Base-by-base conservation (phyloP, 2,329 filamentous ascomycete species). In the Claviceps sp. region DNA sequence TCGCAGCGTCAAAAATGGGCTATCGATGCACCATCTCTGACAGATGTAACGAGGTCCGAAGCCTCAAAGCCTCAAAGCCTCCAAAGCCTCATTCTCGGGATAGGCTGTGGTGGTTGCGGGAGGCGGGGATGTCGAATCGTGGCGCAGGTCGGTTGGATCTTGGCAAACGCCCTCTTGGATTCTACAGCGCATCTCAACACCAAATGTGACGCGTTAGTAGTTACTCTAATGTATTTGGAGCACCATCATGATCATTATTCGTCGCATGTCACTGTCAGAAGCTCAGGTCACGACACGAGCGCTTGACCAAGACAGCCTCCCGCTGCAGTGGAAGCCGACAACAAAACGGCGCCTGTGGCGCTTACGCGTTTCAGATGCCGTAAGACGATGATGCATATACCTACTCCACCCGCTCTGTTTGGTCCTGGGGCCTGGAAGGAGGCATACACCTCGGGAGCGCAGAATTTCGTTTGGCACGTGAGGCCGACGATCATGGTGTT, bases 121-220 rank as follows among this genome's bases (percentile, higher is more conserved):
- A n/a, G 43, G 3, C 19, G 22, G 14, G 43, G 6, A n/a, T 10
- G 16, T 45, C 24, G 48, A 43, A 52, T 52, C 48, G 50, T 51
- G 50, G 52, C 48, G 50, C 30, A 10, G n/a, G 13, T 47, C 40
- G 43, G 47, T 43, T 52, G 47, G 44, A 42, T 44, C 47, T 54
- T 49, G 50, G 48, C 47, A 39, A 37, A 48, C 24, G 16, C 52
- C 47, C 34, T 41, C 26, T 50, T 19, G 34, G 19, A 26, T 46
- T 26, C 14, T 26, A 38, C 19, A 48, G 34, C 22, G 47, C 40
- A 24, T 47, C 13, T 19, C 40, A 4, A n/a, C 43, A 13, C 26
- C 34, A 4, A n/a, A 41, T 39, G 37, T 45, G 42, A 37, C 14
- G 22, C 11, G 30, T 43, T 19, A 19, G 17, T 19, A 19, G 17